phyloP scores from a whole-genome alignment of 2,329 filamentous ascomycete species.

The Penicillium sumatraense region DNA sequence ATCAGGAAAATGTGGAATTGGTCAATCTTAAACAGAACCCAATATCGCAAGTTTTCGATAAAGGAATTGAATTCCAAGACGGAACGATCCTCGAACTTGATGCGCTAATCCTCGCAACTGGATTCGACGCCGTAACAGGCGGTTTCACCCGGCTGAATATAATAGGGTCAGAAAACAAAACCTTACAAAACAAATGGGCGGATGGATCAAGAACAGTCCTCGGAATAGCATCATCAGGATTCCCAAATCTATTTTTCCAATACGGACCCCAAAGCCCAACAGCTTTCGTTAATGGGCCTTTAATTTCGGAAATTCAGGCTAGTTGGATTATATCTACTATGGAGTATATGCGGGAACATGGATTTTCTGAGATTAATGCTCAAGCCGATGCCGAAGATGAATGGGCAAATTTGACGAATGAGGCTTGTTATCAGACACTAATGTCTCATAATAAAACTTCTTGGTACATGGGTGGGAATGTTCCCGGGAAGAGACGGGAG shows the following conservation, averaged over 20 bases:
- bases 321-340: conserved; percentile 60
- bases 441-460: neutral
- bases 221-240: conserved; percentile 48
- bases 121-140: neutral
- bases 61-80: no score
- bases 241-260: conserved; percentile 57
- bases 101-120: neutral
- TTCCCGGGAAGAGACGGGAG: neutral
- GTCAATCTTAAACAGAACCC: conserved; percentile 49
- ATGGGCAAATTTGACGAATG: conserved; percentile 43
- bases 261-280: conserved; percentile 65
- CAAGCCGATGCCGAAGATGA: conserved; percentile 48
- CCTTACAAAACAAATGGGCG: neutral
- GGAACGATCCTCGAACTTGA: neutral
- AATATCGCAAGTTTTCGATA: neutral
- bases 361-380: conserved; percentile 47
- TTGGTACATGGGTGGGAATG: neutral
- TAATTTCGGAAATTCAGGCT: conserved; percentile 60
- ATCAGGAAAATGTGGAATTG: conserved; percentile 52
- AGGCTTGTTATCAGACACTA: neutral
- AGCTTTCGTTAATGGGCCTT: conserved; percentile 60
- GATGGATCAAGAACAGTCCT: conserved; percentile 40
- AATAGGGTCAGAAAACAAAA: neutral
- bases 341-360: neutral
- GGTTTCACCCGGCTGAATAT: neutral